Conservation (phyloP, 1,139 yeast species). For the Candida sanyaensis region DNA sequence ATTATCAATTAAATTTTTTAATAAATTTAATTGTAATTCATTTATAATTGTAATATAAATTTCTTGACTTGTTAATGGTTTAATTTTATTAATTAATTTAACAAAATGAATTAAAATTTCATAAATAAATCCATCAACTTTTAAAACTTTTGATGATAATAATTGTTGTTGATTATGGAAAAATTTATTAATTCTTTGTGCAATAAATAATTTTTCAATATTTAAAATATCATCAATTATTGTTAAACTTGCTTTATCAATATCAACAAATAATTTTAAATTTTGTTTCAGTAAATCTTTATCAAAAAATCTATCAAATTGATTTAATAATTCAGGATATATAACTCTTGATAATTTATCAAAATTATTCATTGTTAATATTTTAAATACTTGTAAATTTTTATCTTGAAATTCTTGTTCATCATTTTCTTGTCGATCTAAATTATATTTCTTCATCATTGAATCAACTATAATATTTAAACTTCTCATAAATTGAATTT, state of each 20-base stretch:
- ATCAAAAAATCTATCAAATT: constrained; percentile 38
- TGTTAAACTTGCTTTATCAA: constrained; percentile 44
- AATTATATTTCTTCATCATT: constrained; percentile 42
- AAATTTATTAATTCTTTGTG: constrained; percentile 28
- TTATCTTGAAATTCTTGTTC: constrained; percentile 1
- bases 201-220: constrained; percentile 40
- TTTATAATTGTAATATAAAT: constrained; percentile 39
- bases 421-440: constrained; percentile 28
- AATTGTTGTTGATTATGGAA: constrained; percentile 19
- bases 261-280: constrained; percentile 44
- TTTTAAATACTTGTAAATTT: constrained; percentile 29
- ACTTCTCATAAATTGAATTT: constrained; percentile 51
- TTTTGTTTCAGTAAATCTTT: constrained; percentile 41
- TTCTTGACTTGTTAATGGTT: constrained; percentile 43
- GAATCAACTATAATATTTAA: constrained; percentile 45
- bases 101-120: constrained; percentile 45
- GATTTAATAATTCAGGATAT: constrained; percentile 35
- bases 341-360: constrained; percentile 36
- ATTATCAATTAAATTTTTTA: constrained; percentile 36
- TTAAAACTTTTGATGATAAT: constrained; percentile 15
- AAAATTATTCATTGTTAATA: constrained; percentile 49
- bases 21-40: constrained; percentile 40
- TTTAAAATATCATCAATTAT: constrained; percentile 45
- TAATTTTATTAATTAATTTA: constrained; percentile 40
- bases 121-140: constrained; percentile 44